Evolutionary conservation across 1,284 basidiomycete species (phyloP).

Genomic region (Puccinia triticina): DNA sequence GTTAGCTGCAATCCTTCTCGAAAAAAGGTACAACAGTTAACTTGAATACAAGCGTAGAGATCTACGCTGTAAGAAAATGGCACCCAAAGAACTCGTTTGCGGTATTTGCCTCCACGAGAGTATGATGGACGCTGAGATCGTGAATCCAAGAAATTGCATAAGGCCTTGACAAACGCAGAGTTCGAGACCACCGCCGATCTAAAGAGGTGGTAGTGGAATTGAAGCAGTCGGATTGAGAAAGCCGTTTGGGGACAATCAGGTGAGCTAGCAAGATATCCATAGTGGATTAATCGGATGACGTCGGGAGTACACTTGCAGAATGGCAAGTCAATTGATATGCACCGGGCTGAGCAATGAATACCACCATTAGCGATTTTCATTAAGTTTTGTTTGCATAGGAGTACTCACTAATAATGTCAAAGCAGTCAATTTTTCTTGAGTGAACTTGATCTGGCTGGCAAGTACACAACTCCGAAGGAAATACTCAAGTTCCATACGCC

Average conservation of each 20-base stretch:
- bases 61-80: background rate
- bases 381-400: background rate
- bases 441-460: background rate
- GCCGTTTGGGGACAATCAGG: background rate
- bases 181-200: background rate
- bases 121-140: background rate
- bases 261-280: slow-evolving; percentile 8
- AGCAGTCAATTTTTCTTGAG: background rate
- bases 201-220: slow-evolving; percentile 24
- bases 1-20: background rate
- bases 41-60: no score
- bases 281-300: background rate
- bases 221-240: slow-evolving; percentile 1
- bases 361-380: no score
- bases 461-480: background rate
- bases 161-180: background rate
- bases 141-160: background rate
- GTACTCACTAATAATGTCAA: background rate
- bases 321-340: background rate
- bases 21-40: background rate
- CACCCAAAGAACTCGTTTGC: background rate
- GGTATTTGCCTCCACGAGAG: background rate
- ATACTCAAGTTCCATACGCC: background rate
- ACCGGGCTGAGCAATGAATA: background rate
- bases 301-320: slow-evolving; percentile 9